These are phyloP conservation scores for Amoebophrya sp. DNA, from an alignment of 169 alveolate species.

Conservation along the genomic window DNA sequence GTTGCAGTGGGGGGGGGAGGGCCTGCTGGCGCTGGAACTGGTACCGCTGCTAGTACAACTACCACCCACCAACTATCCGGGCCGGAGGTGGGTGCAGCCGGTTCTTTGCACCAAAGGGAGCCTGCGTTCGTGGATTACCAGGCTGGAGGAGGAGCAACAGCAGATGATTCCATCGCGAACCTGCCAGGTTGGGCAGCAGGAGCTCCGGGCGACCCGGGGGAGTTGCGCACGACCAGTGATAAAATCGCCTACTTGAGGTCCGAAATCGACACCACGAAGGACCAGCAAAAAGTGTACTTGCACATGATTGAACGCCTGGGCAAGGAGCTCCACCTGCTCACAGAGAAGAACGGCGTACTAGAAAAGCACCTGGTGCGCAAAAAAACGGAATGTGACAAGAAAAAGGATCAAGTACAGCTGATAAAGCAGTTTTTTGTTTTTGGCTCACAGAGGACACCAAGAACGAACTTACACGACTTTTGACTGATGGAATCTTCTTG, in stretches of 20 bases:
- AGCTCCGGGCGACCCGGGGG: background rate
- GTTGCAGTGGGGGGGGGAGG: background rate
- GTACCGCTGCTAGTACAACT: background rate
- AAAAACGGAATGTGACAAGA: background rate
- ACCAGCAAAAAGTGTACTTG: slow-evolving; percentile 13
- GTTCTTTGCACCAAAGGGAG: background rate
- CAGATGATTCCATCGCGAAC: too few relatives aligned
- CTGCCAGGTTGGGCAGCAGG: too few relatives aligned
- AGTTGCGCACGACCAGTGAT: background rate
- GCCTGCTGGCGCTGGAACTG: background rate
- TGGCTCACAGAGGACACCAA: background rate
- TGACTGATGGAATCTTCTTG: background rate
- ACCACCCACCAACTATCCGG: background rate
- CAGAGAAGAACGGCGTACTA: slow-evolving; percentile 10
- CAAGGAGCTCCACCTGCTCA: background rate
- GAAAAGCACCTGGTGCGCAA: slow-evolving; percentile 25
- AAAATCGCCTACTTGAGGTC: background rate
- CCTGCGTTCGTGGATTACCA: background rate
- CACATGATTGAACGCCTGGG: slow-evolving; percentile 14
- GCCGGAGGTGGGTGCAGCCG: background rate
- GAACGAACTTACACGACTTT: background rate
- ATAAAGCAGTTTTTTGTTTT: too few relatives aligned
- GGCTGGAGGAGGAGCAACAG: too few relatives aligned
- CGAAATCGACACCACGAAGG: background rate
- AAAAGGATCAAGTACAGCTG: background rate